Evolutionary conservation across 331 rosid genomes (phyloP).

Genomic region (Stylosanthes scabra): DNA sequence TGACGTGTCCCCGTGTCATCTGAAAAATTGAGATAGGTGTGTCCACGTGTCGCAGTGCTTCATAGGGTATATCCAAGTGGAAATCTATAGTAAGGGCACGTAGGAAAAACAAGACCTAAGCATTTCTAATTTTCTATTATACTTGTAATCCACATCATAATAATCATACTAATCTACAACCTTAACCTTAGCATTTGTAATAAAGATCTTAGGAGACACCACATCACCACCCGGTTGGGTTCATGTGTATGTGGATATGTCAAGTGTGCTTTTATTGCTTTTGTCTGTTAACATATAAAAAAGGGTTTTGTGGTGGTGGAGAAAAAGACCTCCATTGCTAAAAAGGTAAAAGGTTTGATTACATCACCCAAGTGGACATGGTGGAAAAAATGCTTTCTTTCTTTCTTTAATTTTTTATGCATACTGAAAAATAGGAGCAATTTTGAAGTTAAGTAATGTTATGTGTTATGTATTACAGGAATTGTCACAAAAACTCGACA

Average conservation of each 20-base stretch:
- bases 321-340: constrained; percentile 23
- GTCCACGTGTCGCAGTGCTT: no score
- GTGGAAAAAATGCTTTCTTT: neutral
- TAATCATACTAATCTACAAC: neutral
- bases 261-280: constrained; percentile 1
- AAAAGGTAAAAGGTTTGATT: neutral
- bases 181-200: neutral
- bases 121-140: neutral
- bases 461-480: no score
- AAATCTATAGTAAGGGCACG: constrained; percentile 32
- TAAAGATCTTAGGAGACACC: constrained; percentile 1
- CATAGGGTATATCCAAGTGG: constrained; percentile 37
- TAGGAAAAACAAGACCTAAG: neutral
- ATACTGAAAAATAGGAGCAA: no score
- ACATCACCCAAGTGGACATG: constrained; percentile 31
- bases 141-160: constrained; percentile 29
- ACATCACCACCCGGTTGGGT: neutral
- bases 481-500: no score
- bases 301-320: neutral
- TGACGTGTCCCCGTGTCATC: no score
- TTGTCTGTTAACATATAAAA: neutral
- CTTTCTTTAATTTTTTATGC: neutral
- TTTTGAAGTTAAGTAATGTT: no score
- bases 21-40: no score
- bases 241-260: neutral